A percentile compares a stretch with the other conserved stretches of the same genome.
Conservation (phyloP, 352 stramenopile species). For the Phytophthora pisi region DNA sequence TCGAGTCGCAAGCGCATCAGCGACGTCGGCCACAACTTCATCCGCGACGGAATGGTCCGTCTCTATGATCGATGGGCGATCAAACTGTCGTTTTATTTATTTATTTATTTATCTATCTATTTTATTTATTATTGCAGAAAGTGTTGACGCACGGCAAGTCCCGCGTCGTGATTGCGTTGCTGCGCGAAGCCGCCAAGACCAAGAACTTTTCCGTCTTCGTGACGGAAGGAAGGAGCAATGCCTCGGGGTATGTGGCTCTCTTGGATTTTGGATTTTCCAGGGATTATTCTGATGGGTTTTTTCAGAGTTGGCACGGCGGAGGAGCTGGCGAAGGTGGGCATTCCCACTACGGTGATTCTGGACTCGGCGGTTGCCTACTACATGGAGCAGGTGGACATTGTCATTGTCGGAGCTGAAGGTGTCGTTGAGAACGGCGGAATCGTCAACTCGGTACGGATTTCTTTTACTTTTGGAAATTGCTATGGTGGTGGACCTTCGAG, state of each 20-base stretch:
- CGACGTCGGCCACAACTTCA: conserved; percentile 93
- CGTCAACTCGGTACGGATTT: conserved; percentile 92
- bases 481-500: background rate
- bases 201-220: conserved; percentile 95
- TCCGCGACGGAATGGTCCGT: conserved; percentile 91
- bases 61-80: background rate
- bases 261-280: conserved; percentile 4
- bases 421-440: conserved; percentile 98
- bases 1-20: conserved; percentile 94
- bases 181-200: conserved; percentile 90
- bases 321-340: conserved; percentile 85
- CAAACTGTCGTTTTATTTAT: too few species aligned
- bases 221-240: conserved; percentile 93
- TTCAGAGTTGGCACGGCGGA: conserved; percentile 71
- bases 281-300: conserved; percentile 4
- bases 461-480: background rate
- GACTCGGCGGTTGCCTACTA: conserved; percentile 96
- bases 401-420: conserved; percentile 95
- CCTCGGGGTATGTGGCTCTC: conserved; percentile 70
- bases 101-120: too few species aligned
- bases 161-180: conserved; percentile 91
- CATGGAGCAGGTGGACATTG: conserved; percentile 97
- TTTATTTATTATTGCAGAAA: conserved; percentile 37
- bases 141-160: conserved; percentile 95
- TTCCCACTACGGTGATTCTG: conserved; percentile 95